Base-by-base conservation (phyloP, 495 filamentous ascomycete genomes). In the Jackrogersella minutella region DNA sequence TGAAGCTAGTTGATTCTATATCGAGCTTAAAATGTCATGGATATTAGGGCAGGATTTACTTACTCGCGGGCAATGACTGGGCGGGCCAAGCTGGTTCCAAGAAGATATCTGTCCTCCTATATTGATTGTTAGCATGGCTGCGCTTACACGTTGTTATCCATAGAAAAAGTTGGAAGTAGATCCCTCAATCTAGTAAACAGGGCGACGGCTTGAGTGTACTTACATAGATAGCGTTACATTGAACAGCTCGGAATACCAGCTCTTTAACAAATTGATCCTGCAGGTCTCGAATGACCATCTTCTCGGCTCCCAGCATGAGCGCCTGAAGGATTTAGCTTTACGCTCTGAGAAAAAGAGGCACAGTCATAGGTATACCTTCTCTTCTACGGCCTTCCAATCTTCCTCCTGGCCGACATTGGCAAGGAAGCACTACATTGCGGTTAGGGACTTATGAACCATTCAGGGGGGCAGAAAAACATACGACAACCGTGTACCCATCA, bases 11-110 rank as follows among this genome's bases (percentile, higher is more conserved):
- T 17, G 14, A n/a, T 9, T n/a, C n/a, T n/a, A n/a, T n/a, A n/a
- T n/a, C n/a, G n/a, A n/a, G n/a, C n/a, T n/a, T n/a, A n/a, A n/a
- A n/a, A n/a, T n/a, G n/a, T n/a, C 36, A 6, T 19, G 1, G 11
- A 34, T 2, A 39, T 24, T 17, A 11, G 14, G 16, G 16, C 3
- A 30, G 10, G 30, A 36, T 40, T n/a, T 10, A 50, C 56, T 50
- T 93, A 90, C 31, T 88, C 89, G 56, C 93, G 87, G 52, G 93
- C 93, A 71, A 97, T 97, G 67, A 97, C 87, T 34, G 94, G 93
- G 39, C 94, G 89, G 69, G 93, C 94, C 31, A 97, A 84, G 22
- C 83, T 87, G 62, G 91, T 94, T 60, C 86, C 91, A 26, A 93
- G 82, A 44, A 93, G 86, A 80, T 93, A 93, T 56, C 87, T 82